Conservation (phyloP, 106 monocot species). For the Dioscorea zingiberensis region DNA sequence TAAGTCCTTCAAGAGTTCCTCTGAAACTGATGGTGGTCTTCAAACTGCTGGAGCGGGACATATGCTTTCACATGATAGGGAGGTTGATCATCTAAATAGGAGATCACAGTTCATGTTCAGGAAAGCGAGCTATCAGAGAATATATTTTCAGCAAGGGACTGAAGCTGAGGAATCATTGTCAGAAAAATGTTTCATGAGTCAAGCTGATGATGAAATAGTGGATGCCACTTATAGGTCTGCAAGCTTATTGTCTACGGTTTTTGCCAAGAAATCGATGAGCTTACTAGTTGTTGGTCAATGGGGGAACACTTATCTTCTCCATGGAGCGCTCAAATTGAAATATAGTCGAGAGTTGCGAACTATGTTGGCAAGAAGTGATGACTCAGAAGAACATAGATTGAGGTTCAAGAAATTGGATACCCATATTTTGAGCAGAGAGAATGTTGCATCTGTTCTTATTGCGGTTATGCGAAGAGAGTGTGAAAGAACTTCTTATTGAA, state of each 20-base stretch:
- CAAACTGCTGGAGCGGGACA: slow-evolving; percentile 4
- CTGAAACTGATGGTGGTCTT: background rate
- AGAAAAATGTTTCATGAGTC: slow-evolving; percentile 35
- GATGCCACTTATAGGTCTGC: slow-evolving; percentile 60
- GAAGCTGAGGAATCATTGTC: slow-evolving; percentile 38
- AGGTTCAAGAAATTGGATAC: slow-evolving; percentile 22
- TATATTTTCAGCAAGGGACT: slow-evolving; percentile 21
- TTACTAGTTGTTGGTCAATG: slow-evolving; percentile 78
- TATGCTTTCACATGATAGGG: slow-evolving; percentile 33
- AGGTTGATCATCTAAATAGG: slow-evolving; percentile 25
- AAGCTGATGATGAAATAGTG: slow-evolving; percentile 48
- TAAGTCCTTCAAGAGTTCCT: background rate
- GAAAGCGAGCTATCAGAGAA: slow-evolving; percentile 20
- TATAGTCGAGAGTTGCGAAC: slow-evolving; percentile 72
- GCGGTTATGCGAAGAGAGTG: slow-evolving; percentile 94
- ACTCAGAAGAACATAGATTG: slow-evolving; percentile 9
- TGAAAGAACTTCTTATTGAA: slow-evolving; percentile 69
- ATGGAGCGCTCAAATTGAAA: slow-evolving; percentile 90
- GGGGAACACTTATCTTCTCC: slow-evolving; percentile 85
- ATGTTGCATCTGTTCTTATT: slow-evolving; percentile 48
- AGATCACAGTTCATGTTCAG: slow-evolving; percentile 19
- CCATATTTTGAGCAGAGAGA: slow-evolving; percentile 32
- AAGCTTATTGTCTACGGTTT: slow-evolving; percentile 53
- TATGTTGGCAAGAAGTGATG: slow-evolving; percentile 41
- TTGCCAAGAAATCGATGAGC: slow-evolving; percentile 62